Evolutionary conservation across 2,329 filamentous ascomycete genomes (phyloP).

Genomic region (Ceratocystis alfenasii): DNA sequence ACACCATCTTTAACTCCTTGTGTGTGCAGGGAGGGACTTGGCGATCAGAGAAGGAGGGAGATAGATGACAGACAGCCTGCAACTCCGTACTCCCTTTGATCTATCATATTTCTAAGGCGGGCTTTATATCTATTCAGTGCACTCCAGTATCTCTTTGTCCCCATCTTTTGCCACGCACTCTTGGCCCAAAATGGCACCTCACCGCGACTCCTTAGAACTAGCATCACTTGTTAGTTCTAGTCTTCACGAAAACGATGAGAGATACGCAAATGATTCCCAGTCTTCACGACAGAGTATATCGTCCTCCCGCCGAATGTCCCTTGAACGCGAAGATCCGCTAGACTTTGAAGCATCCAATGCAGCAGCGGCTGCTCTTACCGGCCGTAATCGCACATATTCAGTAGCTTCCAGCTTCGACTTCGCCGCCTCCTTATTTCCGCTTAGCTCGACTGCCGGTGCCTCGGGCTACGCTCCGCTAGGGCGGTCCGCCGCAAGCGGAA

Average conservation of each 20-base stretch:
- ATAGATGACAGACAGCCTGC: background rate
- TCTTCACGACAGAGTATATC: slow-evolving; percentile 75
- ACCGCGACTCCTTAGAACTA: slow-evolving; percentile 90
- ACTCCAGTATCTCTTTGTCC: background rate
- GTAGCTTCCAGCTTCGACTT: slow-evolving; percentile 93
- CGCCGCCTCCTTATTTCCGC: slow-evolving; percentile 78
- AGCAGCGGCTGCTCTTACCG: slow-evolving; percentile 33
- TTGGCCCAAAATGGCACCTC: slow-evolving; percentile 26
- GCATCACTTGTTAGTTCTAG: slow-evolving; percentile 86
- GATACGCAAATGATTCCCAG: slow-evolving; percentile 37
- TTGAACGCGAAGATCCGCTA: slow-evolving; percentile 75
- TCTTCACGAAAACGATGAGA: slow-evolving; percentile 30
- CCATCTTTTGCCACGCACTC: slow-evolving; percentile 24
- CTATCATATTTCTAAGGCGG: background rate
- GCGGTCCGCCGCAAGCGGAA: slow-evolving; percentile 49
- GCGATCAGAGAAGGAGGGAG: background rate
- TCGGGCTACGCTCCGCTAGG: slow-evolving; percentile 77
- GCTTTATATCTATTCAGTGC: background rate
- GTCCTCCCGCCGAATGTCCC: slow-evolving; percentile 82
- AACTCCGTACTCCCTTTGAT: background rate
- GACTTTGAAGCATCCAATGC: slow-evolving; percentile 43
- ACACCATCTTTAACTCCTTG: background rate
- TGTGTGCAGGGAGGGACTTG: too few relatives aligned
- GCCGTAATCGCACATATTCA: slow-evolving; percentile 61
- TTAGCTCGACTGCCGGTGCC: slow-evolving; percentile 64